A percentile compares a stretch with the other conserved stretches of the same genome.
phyloP scores from a whole-genome alignment of 2,329 filamentous ascomycete species.

The Leptographium galeiforme region DNA sequence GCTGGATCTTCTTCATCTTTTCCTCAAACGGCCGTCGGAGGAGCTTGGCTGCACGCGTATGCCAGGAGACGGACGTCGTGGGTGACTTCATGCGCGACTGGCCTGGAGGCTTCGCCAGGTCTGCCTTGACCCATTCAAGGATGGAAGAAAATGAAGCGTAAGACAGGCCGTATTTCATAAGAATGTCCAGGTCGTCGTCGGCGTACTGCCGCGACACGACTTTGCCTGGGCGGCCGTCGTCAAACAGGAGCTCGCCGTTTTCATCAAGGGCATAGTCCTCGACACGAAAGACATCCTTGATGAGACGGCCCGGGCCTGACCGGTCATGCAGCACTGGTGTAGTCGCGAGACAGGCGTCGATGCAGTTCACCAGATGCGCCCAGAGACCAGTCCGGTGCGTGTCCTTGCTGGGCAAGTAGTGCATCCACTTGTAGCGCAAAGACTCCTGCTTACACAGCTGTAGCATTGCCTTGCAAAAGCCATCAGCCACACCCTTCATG shows the following conservation, averaged over 20 bases:
- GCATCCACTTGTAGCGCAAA: slow-evolving; percentile 30
- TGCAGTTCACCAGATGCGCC: slow-evolving; percentile 13
- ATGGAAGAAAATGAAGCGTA: background rate
- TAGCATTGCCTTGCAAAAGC: slow-evolving; percentile 24
- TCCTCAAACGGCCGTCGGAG: slow-evolving; percentile 1
- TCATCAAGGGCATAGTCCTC: slow-evolving; percentile 2
- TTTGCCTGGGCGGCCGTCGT: slow-evolving; percentile 5
- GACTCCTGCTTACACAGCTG: slow-evolving; percentile 23
- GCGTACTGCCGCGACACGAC: slow-evolving; percentile 9
- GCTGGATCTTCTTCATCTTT: background rate
- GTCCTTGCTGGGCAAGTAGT: slow-evolving; percentile 24
- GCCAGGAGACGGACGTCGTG: slow-evolving; percentile 10
- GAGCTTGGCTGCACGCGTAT: slow-evolving; percentile 11
- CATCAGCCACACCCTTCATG: slow-evolving; percentile 20
- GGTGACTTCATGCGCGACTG: slow-evolving; percentile 8
- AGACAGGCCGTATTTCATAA: background rate
- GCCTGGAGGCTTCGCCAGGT: background rate
- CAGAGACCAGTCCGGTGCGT: slow-evolving; percentile 17
- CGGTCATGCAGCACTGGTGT: slow-evolving; percentile 8
- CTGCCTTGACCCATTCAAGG: slow-evolving; percentile 1
- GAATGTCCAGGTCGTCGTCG: slow-evolving; percentile 3
- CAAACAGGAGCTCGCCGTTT: slow-evolving; percentile 14
- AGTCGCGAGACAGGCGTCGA: slow-evolving; percentile 11
- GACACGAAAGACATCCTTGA: slow-evolving; percentile 2
- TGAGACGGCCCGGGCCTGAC: background rate